Conservation (phyloP, 352 stramenopile species). For the Phytophthora multivora region DNA sequence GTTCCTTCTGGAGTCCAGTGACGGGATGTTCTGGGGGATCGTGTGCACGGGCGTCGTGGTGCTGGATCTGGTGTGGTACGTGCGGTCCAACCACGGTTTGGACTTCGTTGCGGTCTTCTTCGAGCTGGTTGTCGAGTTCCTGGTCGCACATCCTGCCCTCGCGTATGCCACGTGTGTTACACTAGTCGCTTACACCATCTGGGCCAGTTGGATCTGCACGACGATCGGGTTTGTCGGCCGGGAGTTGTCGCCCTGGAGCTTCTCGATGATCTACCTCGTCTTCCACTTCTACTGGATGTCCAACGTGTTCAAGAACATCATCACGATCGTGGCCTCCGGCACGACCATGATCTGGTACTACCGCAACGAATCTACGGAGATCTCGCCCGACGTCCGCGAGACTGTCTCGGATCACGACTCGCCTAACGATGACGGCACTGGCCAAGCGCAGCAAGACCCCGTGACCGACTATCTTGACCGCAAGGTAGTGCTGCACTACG, state of each 20-base stretch:
- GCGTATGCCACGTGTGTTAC: conserved; percentile 50
- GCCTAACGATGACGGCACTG: conserved; percentile 16
- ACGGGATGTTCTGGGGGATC: conserved; percentile 56
- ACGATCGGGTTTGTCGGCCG: conserved; percentile 74
- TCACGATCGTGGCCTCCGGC: conserved; percentile 79
- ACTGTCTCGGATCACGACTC: conserved; percentile 48
- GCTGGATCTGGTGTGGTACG: conserved; percentile 73
- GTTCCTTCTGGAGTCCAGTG: conserved; percentile 54
- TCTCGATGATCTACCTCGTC: conserved; percentile 76
- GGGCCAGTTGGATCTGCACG: conserved; percentile 79
- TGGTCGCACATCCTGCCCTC: conserved; percentile 62
- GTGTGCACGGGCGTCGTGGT: conserved; percentile 44
- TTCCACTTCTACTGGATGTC: conserved; percentile 91
- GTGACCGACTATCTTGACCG: conserved; percentile 37
- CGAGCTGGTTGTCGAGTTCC: conserved; percentile 76
- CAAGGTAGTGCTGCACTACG: conserved; percentile 75
- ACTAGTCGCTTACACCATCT: conserved; percentile 74
- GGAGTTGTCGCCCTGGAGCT: conserved; percentile 64
- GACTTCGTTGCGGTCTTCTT: conserved; percentile 89
- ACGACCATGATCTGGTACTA: conserved; percentile 90
- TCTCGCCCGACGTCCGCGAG: conserved; percentile 48
- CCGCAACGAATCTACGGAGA: conserved; percentile 67
- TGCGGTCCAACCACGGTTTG: conserved; percentile 63
- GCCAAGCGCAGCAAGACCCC: conserved; percentile 20
- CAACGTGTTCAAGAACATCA: conserved; percentile 85